Conservation (phyloP, 345 rosid genomes). For the Syzygium oleosum region DNA sequence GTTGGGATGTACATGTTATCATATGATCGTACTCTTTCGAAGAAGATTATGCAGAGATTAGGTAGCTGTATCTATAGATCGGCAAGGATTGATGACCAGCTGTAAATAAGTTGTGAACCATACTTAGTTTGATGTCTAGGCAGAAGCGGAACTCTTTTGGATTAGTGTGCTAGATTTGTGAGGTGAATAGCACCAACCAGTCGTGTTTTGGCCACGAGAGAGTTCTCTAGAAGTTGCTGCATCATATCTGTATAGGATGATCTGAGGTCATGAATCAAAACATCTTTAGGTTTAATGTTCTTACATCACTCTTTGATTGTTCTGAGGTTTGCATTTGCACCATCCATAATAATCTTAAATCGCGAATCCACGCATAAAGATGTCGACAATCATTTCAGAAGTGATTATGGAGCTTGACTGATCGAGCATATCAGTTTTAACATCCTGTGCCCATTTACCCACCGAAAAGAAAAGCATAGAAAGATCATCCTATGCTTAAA, state of each 20-base stretch:
- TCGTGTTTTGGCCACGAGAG: neutral
- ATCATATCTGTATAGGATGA: neutral
- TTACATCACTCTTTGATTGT: neutral
- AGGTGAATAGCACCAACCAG: neutral
- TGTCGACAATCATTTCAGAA: neutral
- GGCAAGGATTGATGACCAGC: neutral
- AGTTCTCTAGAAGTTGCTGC: neutral
- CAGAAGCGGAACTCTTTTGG: neutral
- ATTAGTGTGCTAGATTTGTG: neutral
- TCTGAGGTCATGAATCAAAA: neutral
- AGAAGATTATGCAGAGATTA: neutral
- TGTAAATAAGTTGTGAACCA: neutral
- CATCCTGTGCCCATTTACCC: neutral
- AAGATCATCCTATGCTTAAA: neutral
- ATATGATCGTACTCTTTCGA: neutral
- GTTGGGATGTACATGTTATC: neutral
- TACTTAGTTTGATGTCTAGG: neutral
- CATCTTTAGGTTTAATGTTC: neutral
- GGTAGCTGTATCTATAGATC: neutral
- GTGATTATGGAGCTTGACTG: neutral
- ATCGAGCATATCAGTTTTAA: neutral
- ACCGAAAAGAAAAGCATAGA: neutral
- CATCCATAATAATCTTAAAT: neutral
- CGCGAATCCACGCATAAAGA: neutral
- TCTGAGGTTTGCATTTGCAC: neutral